Evolutionary conservation across 768 basidiomycete genomes (phyloP), one percentile per base, ranked within the genome.

Genomic region (Amanita jacksonii): DNA sequence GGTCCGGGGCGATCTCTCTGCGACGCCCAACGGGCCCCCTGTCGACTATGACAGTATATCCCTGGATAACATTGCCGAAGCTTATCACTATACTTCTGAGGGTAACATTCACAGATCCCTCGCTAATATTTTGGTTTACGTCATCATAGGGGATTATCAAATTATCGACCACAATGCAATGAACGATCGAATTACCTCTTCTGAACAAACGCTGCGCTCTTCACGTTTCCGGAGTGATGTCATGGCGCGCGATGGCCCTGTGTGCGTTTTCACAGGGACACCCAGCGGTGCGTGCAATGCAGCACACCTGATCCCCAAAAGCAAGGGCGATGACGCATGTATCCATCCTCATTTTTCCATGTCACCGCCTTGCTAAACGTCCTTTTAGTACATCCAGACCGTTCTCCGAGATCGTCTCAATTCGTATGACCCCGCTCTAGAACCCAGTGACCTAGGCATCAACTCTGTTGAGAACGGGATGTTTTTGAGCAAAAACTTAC

Each of bases 151-250:
- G 28, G 42, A 43, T 41, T 50, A 37, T 48, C 22, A 15, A 38
- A 18, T 50, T 16, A 28, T 50, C 27, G 49, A 52, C 40, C 33
- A 45, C 40, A 46, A 33, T 13, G 51, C 25, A 43, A 31, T 48
- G 18, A 52, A 50, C 30, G 51, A 52, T 41, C 45, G 24, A 52
- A 48, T 44, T 34, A 47, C 51, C 12, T 50, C 51, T 25, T 50
- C 51, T 40, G 45, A 16, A 16, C 38, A 37, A 32, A 50, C 46
- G 5, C 23, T 9, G 33, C 28, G 16, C 15, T 5, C 16, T 19
- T 16, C 37, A 8, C 4, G 18, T 22, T 46, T 40, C 45, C 15
- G 38, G 15, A 2, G 15, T 32, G 20, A 25, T 28, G 38, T 46
- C 45, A 46, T 22, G 18, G 44, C 23, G 18, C 51, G 44, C 18